Conservation (phyloP, 2,329 filamentous ascomycete genomes). For the Tolypocladium tropicale region DNA sequence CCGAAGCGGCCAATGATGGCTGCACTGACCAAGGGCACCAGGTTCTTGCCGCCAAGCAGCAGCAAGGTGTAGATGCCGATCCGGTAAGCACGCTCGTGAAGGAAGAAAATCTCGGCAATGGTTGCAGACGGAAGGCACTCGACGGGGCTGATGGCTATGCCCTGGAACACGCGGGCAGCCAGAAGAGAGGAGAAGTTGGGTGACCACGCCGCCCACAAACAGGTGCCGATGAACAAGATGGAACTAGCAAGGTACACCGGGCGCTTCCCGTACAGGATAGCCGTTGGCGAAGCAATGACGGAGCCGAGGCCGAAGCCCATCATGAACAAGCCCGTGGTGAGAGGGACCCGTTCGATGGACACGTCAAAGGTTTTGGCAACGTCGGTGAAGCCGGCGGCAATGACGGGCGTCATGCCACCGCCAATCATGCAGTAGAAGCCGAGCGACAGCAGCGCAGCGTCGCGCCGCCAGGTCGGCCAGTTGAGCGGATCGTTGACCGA, state of each 20-base stretch:
- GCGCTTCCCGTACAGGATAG: constrained; percentile 82
- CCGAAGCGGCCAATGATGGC: constrained; percentile 65
- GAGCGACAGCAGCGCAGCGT: constrained; percentile 68
- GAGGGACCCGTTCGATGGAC: constrained; percentile 60
- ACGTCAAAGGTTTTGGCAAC: constrained; percentile 59
- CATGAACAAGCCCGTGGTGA: constrained; percentile 92
- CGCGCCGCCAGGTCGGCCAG: constrained; percentile 75
- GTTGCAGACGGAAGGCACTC: constrained; percentile 90
- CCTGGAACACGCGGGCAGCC: constrained; percentile 75
- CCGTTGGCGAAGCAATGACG: constrained; percentile 77
- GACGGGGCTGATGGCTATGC: constrained; percentile 77
- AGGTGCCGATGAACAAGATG: constrained; percentile 65
- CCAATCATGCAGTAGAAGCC: constrained; percentile 91
- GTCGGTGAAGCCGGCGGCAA: constrained; percentile 81
- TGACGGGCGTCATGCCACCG: constrained; percentile 81
- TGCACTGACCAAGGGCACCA: constrained; percentile 79
- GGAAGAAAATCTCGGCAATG: constrained; percentile 91
- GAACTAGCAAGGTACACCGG: constrained; percentile 77
- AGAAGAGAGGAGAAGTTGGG: constrained; percentile 72
- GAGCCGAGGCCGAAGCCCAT: constrained; percentile 80
- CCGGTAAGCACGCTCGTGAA: constrained; percentile 87
- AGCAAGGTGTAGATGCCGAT: constrained; percentile 89
- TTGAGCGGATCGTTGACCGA: constrained; percentile 86
- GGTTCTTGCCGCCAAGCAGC: constrained; percentile 81
- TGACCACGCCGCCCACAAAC: constrained; percentile 79